Evolutionary conservation across 768 basidiomycete genomes (phyloP), one percentile per base, ranked within the genome.

Genomic region (Clitopilus passeckerianus): DNA sequence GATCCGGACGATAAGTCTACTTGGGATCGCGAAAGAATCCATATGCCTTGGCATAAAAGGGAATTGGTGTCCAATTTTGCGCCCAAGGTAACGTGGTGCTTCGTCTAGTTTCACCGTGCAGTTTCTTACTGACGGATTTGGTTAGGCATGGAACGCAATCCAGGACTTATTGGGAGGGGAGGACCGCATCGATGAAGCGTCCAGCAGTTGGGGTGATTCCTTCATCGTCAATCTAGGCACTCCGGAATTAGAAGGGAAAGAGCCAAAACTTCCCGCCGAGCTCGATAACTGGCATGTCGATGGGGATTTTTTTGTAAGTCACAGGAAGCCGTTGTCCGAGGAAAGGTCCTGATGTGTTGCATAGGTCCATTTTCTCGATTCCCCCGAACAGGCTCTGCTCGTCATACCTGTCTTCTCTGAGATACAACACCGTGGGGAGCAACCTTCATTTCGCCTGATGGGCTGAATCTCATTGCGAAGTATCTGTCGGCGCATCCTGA

Each of bases 261-360:
- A 64, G 35, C 66, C 71, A 3, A 44, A 56, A 44, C 15, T 64
- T 78, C 15, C 64, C 69, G 33, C 81, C 82, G 5, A 57, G 54
- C 70, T 88, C 57, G 77, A 79, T 58, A 85, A 86, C 62, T 88
- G 86, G 85, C 86, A 87, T 67, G 80, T 84, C 46, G 82, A 84
- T 63, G 84, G 82, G 16, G 82, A 84, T 63, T 84, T 83, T 65
- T 85, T 84, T 67, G 76, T 78, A 63, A 60, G 76, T 63, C 9
- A 6, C 61, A 22, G 18, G 9, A 22, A 20, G 9, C 14, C 37
- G 5, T 41, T 41, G 8, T 41, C 37, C 10, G n/a, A 34, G 16
- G 8, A 46, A n/a, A 22, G 27, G 33, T 24, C 18, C 15, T 22
- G 35, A 30, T 59, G 14, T 14, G 14, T 23, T 18, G 18, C 12